Percentiles rank a stretch among this genome's conserved stretches.
These are phyloP conservation scores for Lepidium africanum DNA, from an alignment of 345 rosid species.

Conservation along the genomic window DNA sequence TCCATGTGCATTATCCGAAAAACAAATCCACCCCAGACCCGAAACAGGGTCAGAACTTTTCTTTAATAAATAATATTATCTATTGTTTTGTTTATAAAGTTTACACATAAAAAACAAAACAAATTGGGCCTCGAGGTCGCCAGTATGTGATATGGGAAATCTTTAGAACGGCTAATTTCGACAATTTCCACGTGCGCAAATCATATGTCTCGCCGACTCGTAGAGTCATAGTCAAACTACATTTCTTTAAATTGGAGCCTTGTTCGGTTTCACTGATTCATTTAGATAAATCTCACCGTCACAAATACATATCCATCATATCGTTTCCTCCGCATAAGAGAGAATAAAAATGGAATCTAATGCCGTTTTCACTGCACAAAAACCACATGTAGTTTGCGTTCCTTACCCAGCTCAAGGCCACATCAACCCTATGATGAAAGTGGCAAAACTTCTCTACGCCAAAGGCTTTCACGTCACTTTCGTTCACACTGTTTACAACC, in stretches of 20 bases:
- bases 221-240: background rate
- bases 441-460: background rate
- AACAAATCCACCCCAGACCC: no score
- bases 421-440: conserved; percentile 5
- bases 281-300: background rate
- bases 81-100: no score
- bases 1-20: no score
- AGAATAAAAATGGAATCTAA: background rate
- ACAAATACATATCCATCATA: background rate
- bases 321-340: background rate
- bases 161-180: no score
- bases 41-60: no score
- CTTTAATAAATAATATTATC: no score
- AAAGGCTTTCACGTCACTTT: conserved; percentile 6
- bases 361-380: background rate
- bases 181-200: background rate
- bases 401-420: conserved; percentile 8
- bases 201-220: background rate
- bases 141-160: no score
- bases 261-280: background rate
- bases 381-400: background rate
- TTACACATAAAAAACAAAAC: no score
- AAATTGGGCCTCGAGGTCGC: no score
- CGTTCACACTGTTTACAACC: background rate
- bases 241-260: background rate